Evolutionary conservation across 176 grass and related monocot species (phyloP).

Genomic region (Zoysia japonica): DNA sequence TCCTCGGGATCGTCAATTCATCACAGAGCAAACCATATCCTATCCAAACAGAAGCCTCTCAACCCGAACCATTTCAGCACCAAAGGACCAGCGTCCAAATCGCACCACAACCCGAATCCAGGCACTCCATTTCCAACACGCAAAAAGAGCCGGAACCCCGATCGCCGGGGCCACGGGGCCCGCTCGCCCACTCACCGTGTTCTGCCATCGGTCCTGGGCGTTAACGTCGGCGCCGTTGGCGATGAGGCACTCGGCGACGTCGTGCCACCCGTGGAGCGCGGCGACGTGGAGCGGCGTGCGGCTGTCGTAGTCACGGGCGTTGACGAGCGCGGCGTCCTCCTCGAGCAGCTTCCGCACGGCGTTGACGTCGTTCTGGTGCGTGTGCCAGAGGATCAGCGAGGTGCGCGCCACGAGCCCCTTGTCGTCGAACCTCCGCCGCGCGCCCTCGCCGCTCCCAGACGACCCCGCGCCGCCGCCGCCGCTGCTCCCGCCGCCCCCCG

Average conservation of each 20-base stretch:
- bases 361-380: conserved; percentile 86
- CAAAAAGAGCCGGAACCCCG: not conserved
- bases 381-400: conserved; percentile 99
- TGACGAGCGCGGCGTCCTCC: conserved; percentile 83
- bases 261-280: conserved; percentile 83
- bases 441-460: conserved; percentile 41
- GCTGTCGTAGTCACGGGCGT: conserved; percentile 91
- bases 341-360: conserved; percentile 92
- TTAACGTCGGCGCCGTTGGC: conserved; percentile 81
- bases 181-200: conserved; percentile 63
- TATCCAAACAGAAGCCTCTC: not conserved
- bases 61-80: not conserved
- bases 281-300: conserved; percentile 98
- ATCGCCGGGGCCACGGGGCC: not conserved
- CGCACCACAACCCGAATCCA: conserved; percentile 15
- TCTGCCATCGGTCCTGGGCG: conserved; percentile 95
- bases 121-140: not conserved
- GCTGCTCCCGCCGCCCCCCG: conserved; percentile 31
- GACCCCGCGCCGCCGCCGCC: conserved; percentile 32
- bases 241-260: conserved; percentile 86
- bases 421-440: conserved; percentile 65
- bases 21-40: not conserved
- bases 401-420: conserved; percentile 85
- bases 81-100: not conserved
- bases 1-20: not conserved